These are phyloP conservation scores for Phytopythium boreale DNA, from an alignment of 352 stramenopile species.

Conservation along the genomic window DNA sequence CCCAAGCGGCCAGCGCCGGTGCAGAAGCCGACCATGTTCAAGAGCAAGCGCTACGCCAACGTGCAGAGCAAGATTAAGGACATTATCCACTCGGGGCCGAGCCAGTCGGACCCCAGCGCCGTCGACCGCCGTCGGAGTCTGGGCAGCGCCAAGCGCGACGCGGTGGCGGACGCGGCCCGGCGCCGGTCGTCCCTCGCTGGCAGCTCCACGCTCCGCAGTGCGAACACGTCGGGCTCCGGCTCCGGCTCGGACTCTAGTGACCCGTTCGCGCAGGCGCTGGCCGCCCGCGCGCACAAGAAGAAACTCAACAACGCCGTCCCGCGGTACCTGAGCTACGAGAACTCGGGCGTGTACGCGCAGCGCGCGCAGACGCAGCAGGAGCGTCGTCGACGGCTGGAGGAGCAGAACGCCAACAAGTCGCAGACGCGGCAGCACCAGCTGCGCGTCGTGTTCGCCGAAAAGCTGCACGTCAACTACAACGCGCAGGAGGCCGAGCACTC, in stretches of 20 bases:
- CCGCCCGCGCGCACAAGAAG: conserved; percentile 24
- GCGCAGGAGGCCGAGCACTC: conserved; percentile 23
- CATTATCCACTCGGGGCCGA: background rate
- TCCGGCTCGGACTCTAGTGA: conserved; percentile 26
- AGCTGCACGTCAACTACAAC: conserved; percentile 47
- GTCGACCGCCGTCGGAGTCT: conserved; percentile 45
- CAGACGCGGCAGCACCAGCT: conserved; percentile 54
- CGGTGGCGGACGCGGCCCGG: conserved; percentile 16
- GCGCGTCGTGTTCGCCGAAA: conserved; percentile 34
- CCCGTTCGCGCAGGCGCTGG: conserved; percentile 19
- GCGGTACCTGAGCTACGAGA: conserved; percentile 67
- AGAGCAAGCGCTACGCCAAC: conserved; percentile 11
- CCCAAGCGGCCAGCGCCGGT: background rate
- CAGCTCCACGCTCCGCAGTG: conserved; percentile 11
- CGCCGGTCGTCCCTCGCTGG: conserved; percentile 25
- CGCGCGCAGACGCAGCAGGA: conserved; percentile 57
- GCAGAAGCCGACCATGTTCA: conserved; percentile 2
- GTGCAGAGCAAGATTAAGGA: conserved; percentile 12
- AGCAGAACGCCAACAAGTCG: conserved; percentile 55
- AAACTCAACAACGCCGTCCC: conserved; percentile 45
- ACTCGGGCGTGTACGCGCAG: conserved; percentile 34
- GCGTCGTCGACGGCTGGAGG: conserved; percentile 63
- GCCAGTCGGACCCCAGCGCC: conserved; percentile 32
- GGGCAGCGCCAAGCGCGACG: conserved; percentile 17
- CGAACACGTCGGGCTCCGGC: conserved; percentile 20